Percentiles rank a stretch among this genome's conserved stretches.
Conservation (phyloP, 106 monocot genomes). For the Acorus gramineus region DNA sequence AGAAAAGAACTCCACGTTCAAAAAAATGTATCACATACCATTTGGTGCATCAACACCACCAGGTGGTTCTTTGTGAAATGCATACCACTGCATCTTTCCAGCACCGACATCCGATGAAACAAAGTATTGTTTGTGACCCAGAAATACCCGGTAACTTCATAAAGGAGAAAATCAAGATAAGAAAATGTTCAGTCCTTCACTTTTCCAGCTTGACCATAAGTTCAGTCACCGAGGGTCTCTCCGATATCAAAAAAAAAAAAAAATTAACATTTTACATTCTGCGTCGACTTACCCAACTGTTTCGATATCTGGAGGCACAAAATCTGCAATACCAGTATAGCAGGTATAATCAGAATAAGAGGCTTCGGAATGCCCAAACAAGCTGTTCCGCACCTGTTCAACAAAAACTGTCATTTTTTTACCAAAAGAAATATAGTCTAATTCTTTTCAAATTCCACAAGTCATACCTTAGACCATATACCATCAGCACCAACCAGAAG, state of each 20-base stretch:
- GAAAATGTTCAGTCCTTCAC: neutral
- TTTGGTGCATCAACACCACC: slow-evolving; percentile 82
- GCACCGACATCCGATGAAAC: slow-evolving; percentile 97
- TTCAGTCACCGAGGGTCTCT: neutral
- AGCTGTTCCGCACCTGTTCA: slow-evolving; percentile 57
- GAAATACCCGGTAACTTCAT: slow-evolving; percentile 94
- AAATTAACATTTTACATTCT: neutral
- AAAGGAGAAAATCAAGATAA: slow-evolving; percentile 1
- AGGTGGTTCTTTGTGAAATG: slow-evolving; percentile 88
- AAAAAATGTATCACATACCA: slow-evolving; percentile 38
- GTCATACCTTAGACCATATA: slow-evolving; percentile 80
- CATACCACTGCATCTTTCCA: slow-evolving; percentile 99
- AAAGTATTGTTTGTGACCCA: slow-evolving; percentile 99
- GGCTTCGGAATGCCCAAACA: slow-evolving; percentile 73
- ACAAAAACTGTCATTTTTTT: slow-evolving; percentile 1
- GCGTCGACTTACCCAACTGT: slow-evolving; percentile 63
- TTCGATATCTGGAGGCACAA: slow-evolving; percentile 94
- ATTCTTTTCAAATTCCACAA: too few relatives aligned
- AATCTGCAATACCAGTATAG: slow-evolving; percentile 98
- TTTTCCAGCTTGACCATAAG: neutral
- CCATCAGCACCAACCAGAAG: slow-evolving; percentile 97
- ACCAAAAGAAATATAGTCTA: too few relatives aligned
- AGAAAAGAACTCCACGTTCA: neutral
- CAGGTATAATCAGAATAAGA: slow-evolving; percentile 94
- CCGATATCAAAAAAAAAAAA: neutral